A percentile compares a stretch with the other conserved stretches of the same genome.
Evolutionary conservation across 345 rosid species (phyloP).

Genomic region (Pseudoturritis turrita): DNA sequence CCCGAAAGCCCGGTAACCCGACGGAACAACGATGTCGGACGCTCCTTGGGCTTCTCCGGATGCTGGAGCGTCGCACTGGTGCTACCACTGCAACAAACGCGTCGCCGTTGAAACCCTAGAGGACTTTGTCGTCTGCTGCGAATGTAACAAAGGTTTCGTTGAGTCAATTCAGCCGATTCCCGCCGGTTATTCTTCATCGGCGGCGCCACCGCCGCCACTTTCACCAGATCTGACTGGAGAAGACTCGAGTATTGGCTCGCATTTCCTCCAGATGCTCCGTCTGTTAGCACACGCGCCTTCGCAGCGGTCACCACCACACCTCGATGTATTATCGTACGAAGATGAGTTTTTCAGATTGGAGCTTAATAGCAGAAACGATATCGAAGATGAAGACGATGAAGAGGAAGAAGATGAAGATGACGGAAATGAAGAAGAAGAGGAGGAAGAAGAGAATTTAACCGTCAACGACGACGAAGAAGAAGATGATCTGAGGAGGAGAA

Average conservation of each 20-base stretch:
- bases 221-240: constrained; percentile 42
- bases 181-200: constrained; percentile 31
- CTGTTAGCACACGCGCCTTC: constrained; percentile 52
- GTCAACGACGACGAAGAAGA: constrained; percentile 25
- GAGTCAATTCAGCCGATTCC: constrained; percentile 44
- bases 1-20: constrained; percentile 21
- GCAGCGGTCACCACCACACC: constrained; percentile 22
- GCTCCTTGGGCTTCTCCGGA: constrained; percentile 36
- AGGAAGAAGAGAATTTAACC: constrained; percentile 26
- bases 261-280: constrained; percentile 63
- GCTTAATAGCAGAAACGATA: constrained; percentile 52
- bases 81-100: constrained; percentile 68
- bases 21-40: constrained; percentile 39
- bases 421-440: constrained; percentile 43
- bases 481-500: constrained; percentile 40
- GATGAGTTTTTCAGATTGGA: constrained; percentile 63
- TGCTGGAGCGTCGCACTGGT: constrained; percentile 49
- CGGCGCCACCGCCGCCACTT: constrained; percentile 35
- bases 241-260: constrained; percentile 50
- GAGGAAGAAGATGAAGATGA: constrained; percentile 49
- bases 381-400: constrained; percentile 48
- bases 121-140: constrained; percentile 46
- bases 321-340: constrained; percentile 40
- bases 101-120: constrained; percentile 51
- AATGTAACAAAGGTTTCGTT: constrained; percentile 75